Evolutionary conservation across 306 rosid species (phyloP).

Genomic region (Leucaena leucocephala): DNA sequence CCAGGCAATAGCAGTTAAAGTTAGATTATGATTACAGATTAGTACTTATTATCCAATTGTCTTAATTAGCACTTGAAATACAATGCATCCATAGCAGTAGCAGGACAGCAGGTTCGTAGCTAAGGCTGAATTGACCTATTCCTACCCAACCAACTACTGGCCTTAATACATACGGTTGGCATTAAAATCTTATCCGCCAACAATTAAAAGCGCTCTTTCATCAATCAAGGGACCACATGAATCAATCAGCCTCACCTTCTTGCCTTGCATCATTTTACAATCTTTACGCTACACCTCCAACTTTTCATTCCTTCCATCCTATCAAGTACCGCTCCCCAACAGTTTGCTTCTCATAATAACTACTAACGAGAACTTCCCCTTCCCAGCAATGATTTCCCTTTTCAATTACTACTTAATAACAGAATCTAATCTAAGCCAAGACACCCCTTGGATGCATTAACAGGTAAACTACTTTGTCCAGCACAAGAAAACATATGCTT

Average conservation of each 20-base stretch:
- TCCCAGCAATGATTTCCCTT: not conserved
- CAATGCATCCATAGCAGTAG: not conserved
- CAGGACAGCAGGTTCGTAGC: not conserved
- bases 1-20: too few relatives aligned
- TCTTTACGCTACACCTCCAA: not conserved
- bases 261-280: not conserved
- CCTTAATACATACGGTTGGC: conserved; percentile 60
- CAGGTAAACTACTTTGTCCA: not conserved
- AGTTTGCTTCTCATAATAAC: not conserved
- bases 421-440: conserved; percentile 32
- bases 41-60: too few relatives aligned
- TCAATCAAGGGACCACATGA: not conserved
- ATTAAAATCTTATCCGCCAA: conserved; percentile 64
- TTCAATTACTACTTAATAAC: too few relatives aligned
- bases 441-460: conserved; percentile 16
- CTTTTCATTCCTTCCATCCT: conserved; percentile 26
- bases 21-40: too few relatives aligned
- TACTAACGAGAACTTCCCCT: not conserved
- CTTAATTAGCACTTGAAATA: too few relatives aligned
- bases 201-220: conserved; percentile 41
- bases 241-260: conserved; percentile 4
- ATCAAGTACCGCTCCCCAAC: not conserved
- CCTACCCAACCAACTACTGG: conserved; percentile 65
- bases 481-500: conserved; percentile 18
- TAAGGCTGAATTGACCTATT: conserved; percentile 58